Base-by-base conservation (phyloP, 2,329 filamentous ascomycete species). In the Colletotrichum sp. region DNA sequence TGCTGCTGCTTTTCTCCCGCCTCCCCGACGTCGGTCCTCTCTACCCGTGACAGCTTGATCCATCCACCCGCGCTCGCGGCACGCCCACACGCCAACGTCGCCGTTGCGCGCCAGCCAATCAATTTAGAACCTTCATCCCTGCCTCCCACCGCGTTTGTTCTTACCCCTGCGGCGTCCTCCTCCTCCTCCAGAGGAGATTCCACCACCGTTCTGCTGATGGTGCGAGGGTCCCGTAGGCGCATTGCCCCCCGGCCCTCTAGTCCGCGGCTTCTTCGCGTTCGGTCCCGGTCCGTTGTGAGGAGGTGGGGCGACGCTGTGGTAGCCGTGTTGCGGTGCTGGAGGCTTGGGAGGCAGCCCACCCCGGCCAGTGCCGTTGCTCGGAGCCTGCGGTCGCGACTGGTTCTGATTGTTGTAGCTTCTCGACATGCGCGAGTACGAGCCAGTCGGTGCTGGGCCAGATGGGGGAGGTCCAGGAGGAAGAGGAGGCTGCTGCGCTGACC, bases 381-480 rank as follows among this genome's bases (percentile, higher is more conserved):
- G 71, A 61, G 62, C 56, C 9, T 68, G 68, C 65, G 71, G 56
- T 34, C 66, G 71, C 61, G 71, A 74, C 58, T 69, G 68, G 34
- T 67, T 71, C 58, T 69, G 68, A 43, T 65, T 71, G 18, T 71
- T 71, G 66, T 72, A 48, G 66, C 66, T 74, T 58, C 52, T 64
- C 13, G 71, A 69, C 67, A 77, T 77, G 27, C 71, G 72, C 48
- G 76, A 77, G 75, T 77, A 77, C 18, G 79, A 77, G 43, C 79
- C 78, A 71, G 77, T 78, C 22, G 80, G 79, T 55, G 80, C 79
- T 52, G 80, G 79, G 8, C 80, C 78, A 15, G 81, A 66, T 52
- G 84, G 84, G 58, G 84, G 84, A 56, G 83, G 85, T 48, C 84
- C 84, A n/a, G 83, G 81, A 72, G 85, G 85, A 27, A 86, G 82